Evolutionary conservation across 352 stramenopile genomes (phyloP).

Genomic region (Lagenidium giganteum): DNA sequence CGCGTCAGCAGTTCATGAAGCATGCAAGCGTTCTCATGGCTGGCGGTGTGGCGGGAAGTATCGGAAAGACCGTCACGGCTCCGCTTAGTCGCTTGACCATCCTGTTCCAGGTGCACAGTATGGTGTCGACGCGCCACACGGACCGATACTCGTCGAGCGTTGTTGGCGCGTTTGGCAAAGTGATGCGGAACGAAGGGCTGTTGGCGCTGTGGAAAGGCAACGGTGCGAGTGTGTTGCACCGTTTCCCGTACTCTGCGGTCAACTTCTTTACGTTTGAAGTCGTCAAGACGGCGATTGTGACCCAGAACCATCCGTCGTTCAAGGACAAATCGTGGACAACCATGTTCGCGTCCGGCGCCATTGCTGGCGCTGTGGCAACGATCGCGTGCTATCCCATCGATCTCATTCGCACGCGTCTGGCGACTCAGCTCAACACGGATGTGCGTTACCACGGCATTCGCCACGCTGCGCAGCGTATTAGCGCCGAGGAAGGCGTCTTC

Average conservation of each 20-base stretch:
- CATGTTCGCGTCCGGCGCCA: slow-evolving; percentile 67
- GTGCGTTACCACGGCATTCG: slow-evolving; percentile 89
- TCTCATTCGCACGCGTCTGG: slow-evolving; percentile 92
- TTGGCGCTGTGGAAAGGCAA: slow-evolving; percentile 95
- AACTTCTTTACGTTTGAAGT: slow-evolving; percentile 97
- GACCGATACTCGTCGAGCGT: slow-evolving; percentile 78
- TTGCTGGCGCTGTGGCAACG: slow-evolving; percentile 69
- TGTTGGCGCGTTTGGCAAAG: slow-evolving; percentile 79
- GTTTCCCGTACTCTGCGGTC: slow-evolving; percentile 96
- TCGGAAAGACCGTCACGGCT: slow-evolving; percentile 95
- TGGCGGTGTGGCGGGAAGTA: slow-evolving; percentile 91
- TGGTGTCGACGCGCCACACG: slow-evolving; percentile 88
- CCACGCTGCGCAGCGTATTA: slow-evolving; percentile 92
- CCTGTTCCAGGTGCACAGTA: slow-evolving; percentile 95
- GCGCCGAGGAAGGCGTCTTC: slow-evolving; percentile 74
- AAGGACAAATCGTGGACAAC: slow-evolving; percentile 69
- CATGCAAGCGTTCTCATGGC: slow-evolving; percentile 79
- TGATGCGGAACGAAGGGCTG: slow-evolving; percentile 91
- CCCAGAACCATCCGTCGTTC: slow-evolving; percentile 58
- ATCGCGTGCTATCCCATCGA: slow-evolving; percentile 96
- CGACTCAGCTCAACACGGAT: slow-evolving; percentile 90
- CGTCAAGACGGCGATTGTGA: slow-evolving; percentile 74
- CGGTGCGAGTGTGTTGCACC: slow-evolving; percentile 92
- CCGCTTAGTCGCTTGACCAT: slow-evolving; percentile 94
- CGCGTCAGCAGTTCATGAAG: slow-evolving; percentile 63